Percentiles rank a stretch among this genome's conserved stretches.
Conservation (phyloP, 305 asterid genomes). For the Fraxinus platypoda region DNA sequence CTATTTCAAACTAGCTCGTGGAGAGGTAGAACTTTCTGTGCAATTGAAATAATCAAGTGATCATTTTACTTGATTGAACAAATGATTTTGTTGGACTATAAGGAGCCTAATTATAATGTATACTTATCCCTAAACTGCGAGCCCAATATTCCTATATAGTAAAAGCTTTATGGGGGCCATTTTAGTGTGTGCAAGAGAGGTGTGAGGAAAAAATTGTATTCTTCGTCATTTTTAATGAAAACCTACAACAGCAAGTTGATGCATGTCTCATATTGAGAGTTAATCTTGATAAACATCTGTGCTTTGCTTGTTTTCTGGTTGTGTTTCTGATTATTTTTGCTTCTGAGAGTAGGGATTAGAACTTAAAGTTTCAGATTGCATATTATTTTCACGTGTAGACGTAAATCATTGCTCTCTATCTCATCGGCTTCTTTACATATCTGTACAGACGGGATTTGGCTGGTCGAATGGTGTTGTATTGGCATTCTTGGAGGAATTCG, state of each 20-base stretch:
- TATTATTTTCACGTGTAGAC: neutral
- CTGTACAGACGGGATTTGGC: slow-evolving; percentile 87
- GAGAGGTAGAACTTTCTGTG: neutral
- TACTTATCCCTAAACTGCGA: neutral
- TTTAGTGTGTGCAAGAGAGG: neutral
- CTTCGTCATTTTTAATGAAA: neutral
- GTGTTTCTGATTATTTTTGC: neutral
- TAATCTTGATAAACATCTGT: neutral
- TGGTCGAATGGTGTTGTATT: slow-evolving; percentile 94
- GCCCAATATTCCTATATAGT: neutral
- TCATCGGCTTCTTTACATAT: neutral
- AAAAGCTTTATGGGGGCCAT: neutral
- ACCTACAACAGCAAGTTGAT: neutral
- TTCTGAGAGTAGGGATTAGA: neutral
- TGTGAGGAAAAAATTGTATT: neutral
- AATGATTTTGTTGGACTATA: neutral
- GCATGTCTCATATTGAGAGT: neutral
- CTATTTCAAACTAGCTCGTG: neutral
- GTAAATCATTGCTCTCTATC: neutral
- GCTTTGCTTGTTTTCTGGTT: neutral
- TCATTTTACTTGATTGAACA: neutral
- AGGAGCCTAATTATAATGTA: neutral
- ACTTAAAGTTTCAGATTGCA: neutral
- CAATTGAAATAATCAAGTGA: neutral
- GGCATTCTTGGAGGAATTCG: slow-evolving; percentile 86